These are phyloP conservation scores for Geotrichum cucujoidarum DNA, from an alignment of 1,139 yeast species.

Conservation along the genomic window DNA sequence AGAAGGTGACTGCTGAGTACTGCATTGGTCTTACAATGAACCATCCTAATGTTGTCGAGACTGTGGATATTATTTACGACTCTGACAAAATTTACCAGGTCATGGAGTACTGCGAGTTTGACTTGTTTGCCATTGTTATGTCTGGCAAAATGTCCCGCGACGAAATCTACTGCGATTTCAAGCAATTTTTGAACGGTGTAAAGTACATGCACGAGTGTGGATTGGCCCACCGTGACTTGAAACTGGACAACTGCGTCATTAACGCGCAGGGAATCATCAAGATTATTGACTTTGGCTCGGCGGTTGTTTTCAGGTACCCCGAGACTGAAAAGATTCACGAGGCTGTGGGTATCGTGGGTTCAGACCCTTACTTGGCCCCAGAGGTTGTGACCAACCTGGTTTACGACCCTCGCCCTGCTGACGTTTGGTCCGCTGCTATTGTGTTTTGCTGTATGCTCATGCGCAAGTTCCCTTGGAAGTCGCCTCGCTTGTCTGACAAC, in stretches of 20 bases:
- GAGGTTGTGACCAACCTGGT: slow-evolving; percentile 78
- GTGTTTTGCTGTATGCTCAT: slow-evolving; percentile 92
- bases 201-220: slow-evolving; percentile 83
- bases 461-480: slow-evolving; percentile 94
- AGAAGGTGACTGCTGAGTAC: slow-evolving; percentile 91
- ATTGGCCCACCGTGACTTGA: slow-evolving; percentile 85
- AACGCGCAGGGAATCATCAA: slow-evolving; percentile 81
- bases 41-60: slow-evolving; percentile 86
- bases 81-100: slow-evolving; percentile 83
- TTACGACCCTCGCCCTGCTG: slow-evolving; percentile 91
- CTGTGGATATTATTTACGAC: slow-evolving; percentile 87
- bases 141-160: slow-evolving; percentile 82
- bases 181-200: slow-evolving; percentile 78
- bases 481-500: slow-evolving; percentile 80
- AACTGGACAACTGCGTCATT: slow-evolving; percentile 89
- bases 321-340: slow-evolving; percentile 74
- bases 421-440: slow-evolving; percentile 91
- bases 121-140: slow-evolving; percentile 92
- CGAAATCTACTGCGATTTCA: slow-evolving; percentile 86
- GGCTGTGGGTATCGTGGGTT: slow-evolving; percentile 88
- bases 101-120: slow-evolving; percentile 93
- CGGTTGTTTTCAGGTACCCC: slow-evolving; percentile 89
- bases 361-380: slow-evolving; percentile 92
- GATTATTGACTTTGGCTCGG: slow-evolving; percentile 89
- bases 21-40: slow-evolving; percentile 89